These are phyloP conservation scores for Daldinia eschscholtzii DNA, from an alignment of 2,329 filamentous ascomycete species.

Conservation along the genomic window DNA sequence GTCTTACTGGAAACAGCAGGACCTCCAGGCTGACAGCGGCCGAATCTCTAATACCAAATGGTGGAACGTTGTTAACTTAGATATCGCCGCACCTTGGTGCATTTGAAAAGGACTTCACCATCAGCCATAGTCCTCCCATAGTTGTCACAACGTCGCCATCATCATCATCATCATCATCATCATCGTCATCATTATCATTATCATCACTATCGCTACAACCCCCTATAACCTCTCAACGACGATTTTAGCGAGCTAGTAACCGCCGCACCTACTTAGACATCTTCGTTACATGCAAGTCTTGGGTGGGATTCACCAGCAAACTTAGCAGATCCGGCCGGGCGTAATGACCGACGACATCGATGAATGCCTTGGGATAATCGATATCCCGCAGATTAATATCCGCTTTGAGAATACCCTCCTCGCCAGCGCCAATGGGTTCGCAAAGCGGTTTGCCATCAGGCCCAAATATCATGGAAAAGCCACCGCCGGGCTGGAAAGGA, in stretches of 20 bases:
- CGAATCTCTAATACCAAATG: slow-evolving; percentile 52
- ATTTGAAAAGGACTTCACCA: slow-evolving; percentile 46
- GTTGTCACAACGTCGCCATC: slow-evolving; percentile 5
- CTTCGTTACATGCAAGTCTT: slow-evolving; percentile 49
- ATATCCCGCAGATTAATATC: slow-evolving; percentile 63
- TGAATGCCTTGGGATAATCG: slow-evolving; percentile 56
- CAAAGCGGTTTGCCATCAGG: slow-evolving; percentile 64
- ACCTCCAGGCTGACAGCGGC: slow-evolving; percentile 55
- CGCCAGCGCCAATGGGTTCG: slow-evolving; percentile 54
- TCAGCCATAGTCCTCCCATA: not conserved
- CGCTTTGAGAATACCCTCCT: slow-evolving; percentile 64
- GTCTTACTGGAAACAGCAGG: slow-evolving; percentile 61
- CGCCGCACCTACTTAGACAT: slow-evolving; percentile 46
- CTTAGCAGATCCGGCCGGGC: slow-evolving; percentile 58
- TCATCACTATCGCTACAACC: not conserved
- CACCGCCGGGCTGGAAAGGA: slow-evolving; percentile 55
- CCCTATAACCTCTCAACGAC: slow-evolving; percentile 8
- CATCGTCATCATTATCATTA: slow-evolving; percentile 1
- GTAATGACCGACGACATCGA: slow-evolving; percentile 56
- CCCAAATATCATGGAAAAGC: slow-evolving; percentile 64
- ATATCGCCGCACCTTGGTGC: slow-evolving; percentile 53
- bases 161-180: slow-evolving; percentile 11
- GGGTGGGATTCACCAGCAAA: slow-evolving; percentile 55
- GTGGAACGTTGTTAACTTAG: slow-evolving; percentile 56
- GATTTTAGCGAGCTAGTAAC: slow-evolving; percentile 5